Conservation (phyloP, 2,329 filamentous ascomycete species). For the Trichoderma afroharzianum region DNA sequence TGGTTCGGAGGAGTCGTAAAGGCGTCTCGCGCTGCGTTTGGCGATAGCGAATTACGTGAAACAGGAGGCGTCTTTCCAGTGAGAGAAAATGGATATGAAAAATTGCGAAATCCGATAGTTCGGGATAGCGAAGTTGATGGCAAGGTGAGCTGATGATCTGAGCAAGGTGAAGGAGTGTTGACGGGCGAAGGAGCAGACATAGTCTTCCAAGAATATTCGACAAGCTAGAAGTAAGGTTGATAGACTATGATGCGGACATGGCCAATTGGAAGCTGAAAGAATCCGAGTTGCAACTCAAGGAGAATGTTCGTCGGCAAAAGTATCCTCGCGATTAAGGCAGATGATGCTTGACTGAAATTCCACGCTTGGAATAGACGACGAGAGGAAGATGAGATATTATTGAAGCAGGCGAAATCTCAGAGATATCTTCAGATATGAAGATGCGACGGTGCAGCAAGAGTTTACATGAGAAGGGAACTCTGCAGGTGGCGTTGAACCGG, state of each 20-base stretch:
- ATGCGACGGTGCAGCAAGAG: neutral
- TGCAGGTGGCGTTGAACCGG: neutral
- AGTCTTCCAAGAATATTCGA: constrained; percentile 2
- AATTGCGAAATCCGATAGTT: constrained; percentile 21
- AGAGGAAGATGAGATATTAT: neutral
- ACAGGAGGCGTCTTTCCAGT: neutral
- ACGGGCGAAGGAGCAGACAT: constrained; percentile 19
- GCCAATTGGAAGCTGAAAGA: neutral
- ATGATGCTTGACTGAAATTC: neutral
- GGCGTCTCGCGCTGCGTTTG: neutral
- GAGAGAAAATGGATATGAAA: constrained; percentile 23
- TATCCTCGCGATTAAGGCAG: neutral
- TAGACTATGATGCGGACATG: neutral
- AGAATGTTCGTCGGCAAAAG: neutral
- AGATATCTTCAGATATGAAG: neutral
- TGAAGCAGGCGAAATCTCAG: neutral
- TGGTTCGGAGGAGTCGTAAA: neutral
- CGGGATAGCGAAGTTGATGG: neutral
- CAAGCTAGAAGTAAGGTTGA: neutral
- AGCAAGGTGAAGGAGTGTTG: constrained; percentile 7
- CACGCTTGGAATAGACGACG: neutral
- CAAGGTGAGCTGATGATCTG: neutral
- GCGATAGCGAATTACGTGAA: neutral
- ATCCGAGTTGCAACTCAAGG: neutral
- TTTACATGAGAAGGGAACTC: neutral